Conservation (phyloP, 2,329 filamentous ascomycete genomes). For the Penicillium sclerotiorum region DNA sequence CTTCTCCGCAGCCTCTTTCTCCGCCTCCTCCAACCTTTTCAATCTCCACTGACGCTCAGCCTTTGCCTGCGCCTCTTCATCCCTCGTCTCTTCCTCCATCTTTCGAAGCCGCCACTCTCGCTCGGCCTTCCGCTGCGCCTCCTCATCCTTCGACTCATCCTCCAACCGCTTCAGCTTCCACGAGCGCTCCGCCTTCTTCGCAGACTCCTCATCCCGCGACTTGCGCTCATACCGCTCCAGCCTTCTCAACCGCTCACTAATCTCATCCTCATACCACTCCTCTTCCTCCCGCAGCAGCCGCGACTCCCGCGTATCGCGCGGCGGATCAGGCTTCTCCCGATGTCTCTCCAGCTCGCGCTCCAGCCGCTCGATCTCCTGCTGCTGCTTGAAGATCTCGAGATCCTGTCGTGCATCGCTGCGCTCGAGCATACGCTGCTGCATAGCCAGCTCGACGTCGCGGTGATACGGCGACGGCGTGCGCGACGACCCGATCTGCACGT, state of each 20-base stretch:
- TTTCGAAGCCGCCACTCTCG: slow-evolving; percentile 13
- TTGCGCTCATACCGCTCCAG: slow-evolving; percentile 42
- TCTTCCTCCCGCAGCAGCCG: slow-evolving; percentile 43
- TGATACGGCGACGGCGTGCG: slow-evolving; percentile 30
- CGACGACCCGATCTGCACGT: slow-evolving; percentile 10
- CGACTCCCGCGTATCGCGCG: slow-evolving; percentile 26
- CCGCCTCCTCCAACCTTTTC: slow-evolving; percentile 29
- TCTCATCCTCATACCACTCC: slow-evolving; percentile 46
- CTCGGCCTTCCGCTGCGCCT: slow-evolving; percentile 30
- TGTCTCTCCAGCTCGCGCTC: slow-evolving; percentile 36
- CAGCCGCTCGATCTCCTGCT: slow-evolving; percentile 40
- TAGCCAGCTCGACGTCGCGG: slow-evolving; percentile 39
- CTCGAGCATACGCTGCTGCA: slow-evolving; percentile 39
- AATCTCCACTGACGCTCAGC: slow-evolving; percentile 19
- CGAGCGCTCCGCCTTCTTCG: slow-evolving; percentile 15
- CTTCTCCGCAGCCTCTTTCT: slow-evolving; percentile 36
- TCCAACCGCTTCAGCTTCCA: slow-evolving; percentile 25
- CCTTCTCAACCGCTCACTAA: slow-evolving; percentile 40
- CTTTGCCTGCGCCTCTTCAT: slow-evolving; percentile 20
- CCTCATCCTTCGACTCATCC: slow-evolving; percentile 36
- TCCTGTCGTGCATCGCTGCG: slow-evolving; percentile 37
- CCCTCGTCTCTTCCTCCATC: slow-evolving; percentile 1
- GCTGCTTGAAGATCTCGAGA: slow-evolving; percentile 37
- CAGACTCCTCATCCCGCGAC: slow-evolving; percentile 20
- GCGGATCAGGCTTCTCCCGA: slow-evolving; percentile 24